Conservation (phyloP, 108 stramenopile species). For the Aurantiochytrium sp. region DNA sequence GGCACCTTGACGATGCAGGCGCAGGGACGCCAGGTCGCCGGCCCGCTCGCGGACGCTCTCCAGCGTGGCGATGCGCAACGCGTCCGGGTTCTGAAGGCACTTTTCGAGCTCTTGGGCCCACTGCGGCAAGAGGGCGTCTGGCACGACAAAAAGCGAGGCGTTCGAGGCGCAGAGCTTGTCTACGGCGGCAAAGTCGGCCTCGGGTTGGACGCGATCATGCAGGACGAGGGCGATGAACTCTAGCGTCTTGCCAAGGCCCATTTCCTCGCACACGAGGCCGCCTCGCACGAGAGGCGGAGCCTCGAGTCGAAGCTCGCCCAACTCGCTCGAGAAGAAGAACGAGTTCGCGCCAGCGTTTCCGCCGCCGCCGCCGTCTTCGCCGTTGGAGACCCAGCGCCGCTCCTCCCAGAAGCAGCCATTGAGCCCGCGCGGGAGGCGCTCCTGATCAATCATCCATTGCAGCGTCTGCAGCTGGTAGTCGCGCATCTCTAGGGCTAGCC, state of each 20-base stretch:
- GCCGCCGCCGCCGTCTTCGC: too few relatives aligned
- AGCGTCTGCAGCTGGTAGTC: slow-evolving; percentile 66
- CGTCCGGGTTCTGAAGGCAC: neutral
- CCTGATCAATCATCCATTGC: slow-evolving; percentile 74
- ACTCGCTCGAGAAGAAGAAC: slow-evolving; percentile 67
- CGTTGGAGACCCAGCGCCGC: slow-evolving; percentile 45
- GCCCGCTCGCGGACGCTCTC: neutral
- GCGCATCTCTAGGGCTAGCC: slow-evolving; percentile 53
- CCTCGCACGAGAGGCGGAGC: slow-evolving; percentile 54
- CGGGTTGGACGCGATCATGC: neutral
- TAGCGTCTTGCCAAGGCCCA: slow-evolving; percentile 66
- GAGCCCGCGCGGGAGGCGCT: slow-evolving; percentile 52
- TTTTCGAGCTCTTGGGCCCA: slow-evolving; percentile 65
- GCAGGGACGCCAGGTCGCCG: neutral
- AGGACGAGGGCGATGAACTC: slow-evolving; percentile 33
- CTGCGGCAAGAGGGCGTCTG: slow-evolving; percentile 62
- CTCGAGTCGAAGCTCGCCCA: slow-evolving; percentile 65
- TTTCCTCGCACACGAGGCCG: slow-evolving; percentile 57
- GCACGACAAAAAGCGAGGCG: slow-evolving; percentile 70
- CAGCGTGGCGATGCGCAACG: neutral
- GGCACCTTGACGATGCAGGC: too few relatives aligned
- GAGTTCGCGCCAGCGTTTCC: too few relatives aligned
- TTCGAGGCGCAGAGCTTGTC: slow-evolving; percentile 36
- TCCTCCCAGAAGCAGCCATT: slow-evolving; percentile 74
- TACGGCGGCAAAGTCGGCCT: slow-evolving; percentile 24